Base-by-base conservation (phyloP, 192 early-diverging fungal species). In the Backusella liffmaniae region DNA sequence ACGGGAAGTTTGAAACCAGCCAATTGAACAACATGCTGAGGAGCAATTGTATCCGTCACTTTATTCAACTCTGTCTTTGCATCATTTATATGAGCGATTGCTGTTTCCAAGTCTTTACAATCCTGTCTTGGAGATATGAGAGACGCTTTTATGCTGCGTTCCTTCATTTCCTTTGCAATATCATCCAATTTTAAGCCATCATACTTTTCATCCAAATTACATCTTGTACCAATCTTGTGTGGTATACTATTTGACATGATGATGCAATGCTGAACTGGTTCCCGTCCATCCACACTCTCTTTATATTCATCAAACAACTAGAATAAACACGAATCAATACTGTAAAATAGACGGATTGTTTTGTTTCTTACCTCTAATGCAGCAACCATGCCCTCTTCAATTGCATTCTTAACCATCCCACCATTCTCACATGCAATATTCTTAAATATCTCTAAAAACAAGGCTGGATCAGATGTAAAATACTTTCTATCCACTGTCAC, bases 301-400 rank as follows among this genome's bases (percentile, higher is more conserved):
- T 81, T 79, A 42, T 88, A 84, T 21, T 86, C 81, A 65, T 88
- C 86, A 80, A 90, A 90, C 46, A 90, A 71, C 88, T 88, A 72
- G 6, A 66, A 12, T 10, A 39, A 39, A 39, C 37, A 39, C 7
- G 0, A 39, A 39, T 39, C 37, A 12, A 0, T 10, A 0, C 37
- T 10, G 3, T 10, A 39, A 12, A 21, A 49, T 21, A 32, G 42
- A 16, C 15, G 16, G 10, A 3, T 41, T 13, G 0, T 42, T 10
- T 32, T 35, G 13, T 21, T 56, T 26, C 49, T 49, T 82, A 89
- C 87, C 82, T 91, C 90, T 34, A 91, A 73, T 8, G 89, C 90
- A 21, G 85, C 87, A 18, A 89, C 89, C 18, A 91, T 77, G 10
- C 90, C 90, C 65, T 91, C 90, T 16, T 81, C 80, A 12, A 90